Base-by-base conservation (phyloP, 805 yeast genomes). In the Ogataea pilisensis region DNA sequence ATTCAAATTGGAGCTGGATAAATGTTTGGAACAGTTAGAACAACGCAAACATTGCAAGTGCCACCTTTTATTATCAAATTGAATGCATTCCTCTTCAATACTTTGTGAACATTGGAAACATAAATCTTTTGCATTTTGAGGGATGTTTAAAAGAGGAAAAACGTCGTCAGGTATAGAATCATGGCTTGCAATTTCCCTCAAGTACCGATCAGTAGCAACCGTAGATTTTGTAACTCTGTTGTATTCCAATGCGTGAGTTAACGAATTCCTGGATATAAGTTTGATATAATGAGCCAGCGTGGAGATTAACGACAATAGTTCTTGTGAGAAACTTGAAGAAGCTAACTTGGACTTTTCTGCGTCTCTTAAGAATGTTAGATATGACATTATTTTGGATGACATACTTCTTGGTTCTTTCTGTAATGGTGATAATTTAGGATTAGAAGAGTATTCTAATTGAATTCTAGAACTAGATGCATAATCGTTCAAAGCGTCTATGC, bases 271-370 rank as follows among this genome's bases (percentile, higher is more conserved):
- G 4, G 91, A 84, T 18, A 93, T 67, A 6, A 91, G 70, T 60
- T 93, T 93, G 53, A 93, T 69, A 61, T 89, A 91, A 59, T 93
- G 98, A 0, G 99, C 97, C 51, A 91, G 68, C 0, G 95, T 89
- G 1, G 96, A 87, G 5, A 90, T 90, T 9, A 90, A 78, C 0
- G 91, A 78, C 50, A 93, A 72, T 30, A 91, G 58, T 40, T 80
- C 82, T 3, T 85, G 81, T 0, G 89, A 77, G 31, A 75, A 65
- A 19, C 58, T 52, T 13, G 63, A 42, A 3, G 66, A 65, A 7
- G 64, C 53, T 19, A 68, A 34, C 63, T 50, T 61, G 48, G 50
- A 38, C 29, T 48, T 43, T 32, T 56, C 60, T 0, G 78, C 69
- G 54, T 86, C 88, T 46, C 96, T 72, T 32, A 93, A 65, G 26